Conservation (phyloP, 1,284 basidiomycete species). For the Ganoderma meredithae region DNA sequence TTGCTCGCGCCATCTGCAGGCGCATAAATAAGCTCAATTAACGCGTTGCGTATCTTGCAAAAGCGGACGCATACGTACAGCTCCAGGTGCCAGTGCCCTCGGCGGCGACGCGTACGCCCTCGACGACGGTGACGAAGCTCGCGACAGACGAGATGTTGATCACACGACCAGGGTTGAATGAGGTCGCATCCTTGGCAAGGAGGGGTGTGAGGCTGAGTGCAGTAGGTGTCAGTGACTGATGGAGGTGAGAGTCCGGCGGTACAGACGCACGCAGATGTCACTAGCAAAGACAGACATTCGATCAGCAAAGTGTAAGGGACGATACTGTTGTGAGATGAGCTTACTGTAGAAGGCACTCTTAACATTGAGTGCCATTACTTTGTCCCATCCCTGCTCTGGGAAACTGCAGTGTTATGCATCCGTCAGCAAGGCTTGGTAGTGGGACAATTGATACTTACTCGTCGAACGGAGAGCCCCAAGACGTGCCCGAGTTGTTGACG, state of each 20-base stretch:
- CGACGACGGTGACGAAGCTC: conserved; percentile 60
- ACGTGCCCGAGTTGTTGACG: conserved; percentile 82
- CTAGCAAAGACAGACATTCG: conserved; percentile 42
- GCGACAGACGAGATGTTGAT: conserved; percentile 86
- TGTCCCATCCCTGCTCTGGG: conserved; percentile 88
- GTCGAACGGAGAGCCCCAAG: conserved; percentile 81
- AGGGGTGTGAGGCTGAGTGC: conserved; percentile 62
- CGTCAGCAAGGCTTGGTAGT: no score
- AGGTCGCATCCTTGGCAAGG: conserved; percentile 71
- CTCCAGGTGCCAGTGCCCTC: conserved; percentile 80
- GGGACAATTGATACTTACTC: conserved; percentile 44
- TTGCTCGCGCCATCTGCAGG: conserved; percentile 78
- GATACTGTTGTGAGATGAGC: conserved; percentile 35
- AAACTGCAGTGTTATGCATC: conserved; percentile 45
- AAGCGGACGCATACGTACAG: conserved; percentile 58
- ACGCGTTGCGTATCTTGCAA: background rate
- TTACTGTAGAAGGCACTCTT: conserved; percentile 83
- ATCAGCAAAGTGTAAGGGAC: conserved; percentile 1
- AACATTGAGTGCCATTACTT: conserved; percentile 78
- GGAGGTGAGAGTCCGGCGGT: background rate
- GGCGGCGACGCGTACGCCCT: conserved; percentile 58
- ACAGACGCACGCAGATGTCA: conserved; percentile 68
- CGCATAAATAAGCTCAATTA: conserved; percentile 2
- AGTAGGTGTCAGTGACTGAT: background rate
- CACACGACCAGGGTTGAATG: conserved; percentile 74